Conservation (phyloP, 78 protist genomes). For the Goniomonas avonlea region DNA sequence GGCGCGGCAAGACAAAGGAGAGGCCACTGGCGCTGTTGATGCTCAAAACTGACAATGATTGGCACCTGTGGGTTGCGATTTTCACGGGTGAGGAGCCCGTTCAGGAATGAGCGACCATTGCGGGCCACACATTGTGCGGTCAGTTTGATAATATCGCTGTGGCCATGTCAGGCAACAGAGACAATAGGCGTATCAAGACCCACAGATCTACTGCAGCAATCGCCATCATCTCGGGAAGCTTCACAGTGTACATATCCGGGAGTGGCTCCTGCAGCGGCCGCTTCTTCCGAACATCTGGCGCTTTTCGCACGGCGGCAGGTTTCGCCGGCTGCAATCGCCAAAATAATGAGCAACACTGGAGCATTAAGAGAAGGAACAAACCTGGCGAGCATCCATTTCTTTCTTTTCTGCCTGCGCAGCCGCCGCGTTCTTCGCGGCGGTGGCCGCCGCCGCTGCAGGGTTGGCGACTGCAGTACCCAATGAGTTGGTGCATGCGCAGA, state of each 20-base stretch:
- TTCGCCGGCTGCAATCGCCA: no score
- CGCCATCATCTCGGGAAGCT: background rate
- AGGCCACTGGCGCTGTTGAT: no score
- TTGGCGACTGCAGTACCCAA: no score
- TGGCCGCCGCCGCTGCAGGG: no score
- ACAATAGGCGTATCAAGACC: background rate
- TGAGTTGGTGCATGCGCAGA: no score
- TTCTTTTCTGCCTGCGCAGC: background rate
- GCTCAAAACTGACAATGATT: background rate
- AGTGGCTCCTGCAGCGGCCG: slow-evolving; percentile 9
- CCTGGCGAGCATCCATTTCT: no score
- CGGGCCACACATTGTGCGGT: slow-evolving; percentile 48
- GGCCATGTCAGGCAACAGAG: background rate
- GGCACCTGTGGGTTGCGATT: slow-evolving; percentile 34
- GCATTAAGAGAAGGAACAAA: no score
- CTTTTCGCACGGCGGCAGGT: no score
- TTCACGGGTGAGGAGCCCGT: slow-evolving; percentile 28
- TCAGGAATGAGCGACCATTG: slow-evolving; percentile 43
- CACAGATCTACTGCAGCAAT: background rate
- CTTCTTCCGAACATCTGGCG: background rate
- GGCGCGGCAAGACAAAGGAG: background rate
- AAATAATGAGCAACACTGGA: no score
- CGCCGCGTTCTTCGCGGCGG: background rate
- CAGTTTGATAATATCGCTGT: slow-evolving; percentile 34
- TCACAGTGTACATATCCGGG: background rate